Evolutionary conservation across 2,329 filamentous ascomycete genomes (phyloP), one percentile per base, ranked within the genome.

Genomic region (Trichoderma sp.): DNA sequence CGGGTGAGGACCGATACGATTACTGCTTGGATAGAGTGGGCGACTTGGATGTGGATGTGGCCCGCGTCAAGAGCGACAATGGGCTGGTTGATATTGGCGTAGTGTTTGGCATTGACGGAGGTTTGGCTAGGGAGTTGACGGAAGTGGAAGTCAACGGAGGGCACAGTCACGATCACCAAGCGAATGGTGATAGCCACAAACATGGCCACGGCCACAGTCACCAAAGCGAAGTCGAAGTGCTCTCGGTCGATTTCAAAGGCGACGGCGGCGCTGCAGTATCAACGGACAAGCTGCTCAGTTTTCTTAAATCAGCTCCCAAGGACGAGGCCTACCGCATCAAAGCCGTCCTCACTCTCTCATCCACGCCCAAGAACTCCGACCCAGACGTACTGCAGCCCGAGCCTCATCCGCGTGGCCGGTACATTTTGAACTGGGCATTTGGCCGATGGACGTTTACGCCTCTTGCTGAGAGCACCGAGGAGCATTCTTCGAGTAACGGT

Each of bases 341-440:
- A 79, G 92, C 87, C 12, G 80, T 88, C 10, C 73, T 87, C 13
- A 83, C 83, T 1, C 81, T 85, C 2, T 80, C 83, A 0, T 76
- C 81, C 0, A 74, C 80, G 0, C 81, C 87, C 9, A 71, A 72
- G 19, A 83, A 83, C 73, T 88, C 87, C 1, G 85, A 87, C 66
- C 80, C 83, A 27, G 82, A 85, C 45, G 73, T 76, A 0, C 76
- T 77, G 8, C 74, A 78, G 35, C 76, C 76, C 5, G 74, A 74
- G 8, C 73, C 74, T 5, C 73, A 74, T 57, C 73, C 79, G 3
- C 69, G 70, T 2, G 77, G 75, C 2, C 84, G 92, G 66, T 97
- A 95, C 76, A 97, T 99, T 53, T 85, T 99, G 69, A 99, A 99
- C 78, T 99, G 95, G 95, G 95, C 95, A 0, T 99, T 99, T 80